Evolutionary conservation across 352 stramenopile genomes (phyloP).

Genomic region (Pythium phragmitis): DNA sequence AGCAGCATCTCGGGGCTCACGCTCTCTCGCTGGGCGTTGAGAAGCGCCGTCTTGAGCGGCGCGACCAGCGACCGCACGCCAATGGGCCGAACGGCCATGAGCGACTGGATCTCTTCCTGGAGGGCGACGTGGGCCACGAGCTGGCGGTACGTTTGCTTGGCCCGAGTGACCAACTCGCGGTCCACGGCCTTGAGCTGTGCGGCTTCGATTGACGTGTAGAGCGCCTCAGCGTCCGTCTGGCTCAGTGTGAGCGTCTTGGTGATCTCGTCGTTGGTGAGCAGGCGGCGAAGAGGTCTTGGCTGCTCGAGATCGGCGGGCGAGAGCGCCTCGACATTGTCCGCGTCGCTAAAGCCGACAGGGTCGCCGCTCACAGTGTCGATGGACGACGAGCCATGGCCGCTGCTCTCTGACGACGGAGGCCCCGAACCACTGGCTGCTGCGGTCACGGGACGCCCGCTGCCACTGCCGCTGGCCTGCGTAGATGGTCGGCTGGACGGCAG

Average conservation of each 20-base stretch:
- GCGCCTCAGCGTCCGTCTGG: conserved; percentile 67
- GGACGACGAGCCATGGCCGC: not conserved
- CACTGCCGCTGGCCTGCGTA: not conserved
- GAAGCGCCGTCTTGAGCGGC: conserved; percentile 55
- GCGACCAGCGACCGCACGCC: conserved; percentile 68
- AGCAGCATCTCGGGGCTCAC: conserved; percentile 57
- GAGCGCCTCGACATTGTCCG: conserved; percentile 26
- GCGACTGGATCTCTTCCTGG: conserved; percentile 77
- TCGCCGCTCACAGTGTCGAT: not conserved
- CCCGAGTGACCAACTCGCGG: conserved; percentile 44
- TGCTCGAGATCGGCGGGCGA: conserved; percentile 12
- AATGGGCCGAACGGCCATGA: conserved; percentile 67
- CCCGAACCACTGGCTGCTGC: not conserved
- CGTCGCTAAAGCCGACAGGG: not conserved
- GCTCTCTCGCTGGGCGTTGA: conserved; percentile 43
- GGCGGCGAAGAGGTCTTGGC: conserved; percentile 14
- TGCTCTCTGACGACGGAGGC: not conserved
- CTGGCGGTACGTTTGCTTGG: conserved; percentile 63
- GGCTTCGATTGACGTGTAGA: conserved; percentile 72
- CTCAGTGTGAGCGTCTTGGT: conserved; percentile 48
- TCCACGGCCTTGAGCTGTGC: conserved; percentile 66
- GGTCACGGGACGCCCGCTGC: conserved; percentile 17
- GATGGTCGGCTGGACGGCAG: conserved; percentile 8
- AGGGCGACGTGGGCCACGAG: conserved; percentile 67
- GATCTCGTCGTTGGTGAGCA: conserved; percentile 45